phyloP scores from a whole-genome alignment of 352 stramenopile species.

The Pythium graminicola region DNA sequence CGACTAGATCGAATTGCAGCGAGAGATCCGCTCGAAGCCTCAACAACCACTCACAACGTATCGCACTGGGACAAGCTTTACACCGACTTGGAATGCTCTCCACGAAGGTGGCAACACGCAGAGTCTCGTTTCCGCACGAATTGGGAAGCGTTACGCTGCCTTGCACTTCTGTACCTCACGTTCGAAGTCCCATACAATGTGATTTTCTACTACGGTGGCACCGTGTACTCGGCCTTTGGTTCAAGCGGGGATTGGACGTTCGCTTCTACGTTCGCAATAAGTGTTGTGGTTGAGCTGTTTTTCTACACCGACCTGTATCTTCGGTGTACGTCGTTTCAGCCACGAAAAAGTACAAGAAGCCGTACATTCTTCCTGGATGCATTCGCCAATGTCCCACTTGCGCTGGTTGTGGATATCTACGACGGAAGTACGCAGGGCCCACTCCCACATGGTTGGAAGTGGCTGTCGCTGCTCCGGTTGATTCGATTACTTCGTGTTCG shows the following conservation, averaged over 20 bases:
- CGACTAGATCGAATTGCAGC: neutral
- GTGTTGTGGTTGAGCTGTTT: conserved; percentile 17
- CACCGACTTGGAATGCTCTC: conserved; percentile 9
- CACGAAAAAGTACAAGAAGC: conserved; percentile 13
- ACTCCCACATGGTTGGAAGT: conserved; percentile 11
- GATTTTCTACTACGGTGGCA: conserved; percentile 26
- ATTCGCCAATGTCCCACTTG: conserved; percentile 21
- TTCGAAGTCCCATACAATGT: conserved; percentile 29
- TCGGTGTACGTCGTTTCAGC: conserved; percentile 14
- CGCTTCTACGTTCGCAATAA: conserved; percentile 17
- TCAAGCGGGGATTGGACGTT: conserved; percentile 9
- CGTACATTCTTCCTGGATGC: conserved; percentile 21
- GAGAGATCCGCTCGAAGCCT: neutral
- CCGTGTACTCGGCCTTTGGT: conserved; percentile 3
- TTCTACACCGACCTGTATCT: conserved; percentile 23
- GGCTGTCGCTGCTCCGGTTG: conserved; percentile 23
- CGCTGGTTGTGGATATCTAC: conserved; percentile 21
- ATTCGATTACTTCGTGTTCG: conserved; percentile 24
- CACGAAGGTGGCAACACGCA: conserved; percentile 9
- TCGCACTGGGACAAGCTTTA: conserved; percentile 17
- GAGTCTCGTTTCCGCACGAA: conserved; percentile 16
- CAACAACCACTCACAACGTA: conserved; percentile 1
- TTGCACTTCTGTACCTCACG: conserved; percentile 26
- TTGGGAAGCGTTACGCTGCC: conserved; percentile 19
- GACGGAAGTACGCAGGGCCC: conserved; percentile 10